These are phyloP conservation scores for Geotrichum phurueaensis DNA, from an alignment of 1,139 yeast species.

Conservation along the genomic window DNA sequence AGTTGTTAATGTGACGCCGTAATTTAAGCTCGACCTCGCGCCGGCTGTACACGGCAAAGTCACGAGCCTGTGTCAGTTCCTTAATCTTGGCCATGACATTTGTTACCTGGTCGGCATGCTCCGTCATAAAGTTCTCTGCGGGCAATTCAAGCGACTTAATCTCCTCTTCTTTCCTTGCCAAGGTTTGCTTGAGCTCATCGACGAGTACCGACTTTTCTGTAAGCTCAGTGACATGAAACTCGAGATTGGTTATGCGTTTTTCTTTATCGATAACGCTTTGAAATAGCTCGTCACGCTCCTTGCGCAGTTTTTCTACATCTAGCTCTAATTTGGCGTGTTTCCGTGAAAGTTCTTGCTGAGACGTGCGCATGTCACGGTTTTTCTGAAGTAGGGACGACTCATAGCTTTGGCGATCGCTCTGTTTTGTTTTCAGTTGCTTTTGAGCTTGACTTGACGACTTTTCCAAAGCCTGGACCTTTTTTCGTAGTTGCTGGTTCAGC, in stretches of 20 bases:
- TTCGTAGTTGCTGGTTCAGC: constrained; percentile 3
- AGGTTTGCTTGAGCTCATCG: constrained; percentile 21
- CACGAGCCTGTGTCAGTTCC: constrained; percentile 11
- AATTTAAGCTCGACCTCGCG: constrained; percentile 17
- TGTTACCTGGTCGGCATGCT: constrained; percentile 5
- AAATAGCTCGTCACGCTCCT: constrained; percentile 20
- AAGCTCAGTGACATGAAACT: constrained; percentile 24
- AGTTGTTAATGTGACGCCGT: constrained; percentile 20
- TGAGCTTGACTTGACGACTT: constrained; percentile 12
- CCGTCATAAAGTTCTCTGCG: constrained; percentile 1
- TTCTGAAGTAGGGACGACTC: constrained; percentile 8
- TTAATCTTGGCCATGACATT: constrained; percentile 7
- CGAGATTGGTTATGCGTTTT: constrained; percentile 23
- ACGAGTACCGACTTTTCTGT: constrained; percentile 17
- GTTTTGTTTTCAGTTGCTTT: constrained; percentile 5
- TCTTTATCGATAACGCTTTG: constrained; percentile 16
- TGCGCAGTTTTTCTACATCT: constrained; percentile 23
- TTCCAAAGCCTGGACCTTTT: constrained; percentile 4
- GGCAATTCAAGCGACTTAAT: constrained; percentile 18
- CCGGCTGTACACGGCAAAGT: constrained; percentile 19
- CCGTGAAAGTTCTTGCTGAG: constrained; percentile 22
- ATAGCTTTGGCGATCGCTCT: constrained; percentile 13
- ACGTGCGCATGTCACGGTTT: constrained; percentile 27
- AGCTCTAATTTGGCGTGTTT: constrained; percentile 19
- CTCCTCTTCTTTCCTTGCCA: constrained; percentile 24